phyloP scores from a whole-genome alignment of 176 grass and related monocot genomes.

The Juncus inflexus region DNA sequence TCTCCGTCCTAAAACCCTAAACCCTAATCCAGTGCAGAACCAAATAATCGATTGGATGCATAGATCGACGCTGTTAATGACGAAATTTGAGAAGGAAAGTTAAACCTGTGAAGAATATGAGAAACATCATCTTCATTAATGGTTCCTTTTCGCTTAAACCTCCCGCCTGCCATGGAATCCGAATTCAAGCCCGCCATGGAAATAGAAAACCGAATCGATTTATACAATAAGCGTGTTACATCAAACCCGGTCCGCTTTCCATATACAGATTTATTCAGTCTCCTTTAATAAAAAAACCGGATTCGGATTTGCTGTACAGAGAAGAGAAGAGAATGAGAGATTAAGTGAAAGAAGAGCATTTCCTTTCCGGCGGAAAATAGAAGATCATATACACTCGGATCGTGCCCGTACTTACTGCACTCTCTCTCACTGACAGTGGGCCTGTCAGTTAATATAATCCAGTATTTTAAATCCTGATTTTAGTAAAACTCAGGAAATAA shows the following conservation, averaged over 20 bases:
- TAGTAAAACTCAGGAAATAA: no score
- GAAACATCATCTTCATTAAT: conserved; percentile 77
- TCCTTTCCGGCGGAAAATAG: no score
- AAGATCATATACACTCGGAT: no score
- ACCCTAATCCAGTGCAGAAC: conserved; percentile 30
- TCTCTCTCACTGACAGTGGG: no score
- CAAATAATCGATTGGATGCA: not conserved
- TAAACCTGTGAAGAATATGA: conserved; percentile 69
- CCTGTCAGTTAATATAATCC: no score
- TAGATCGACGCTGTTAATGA: not conserved
- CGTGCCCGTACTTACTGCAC: no score
- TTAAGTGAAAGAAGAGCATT: not conserved
- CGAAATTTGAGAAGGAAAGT: not conserved
- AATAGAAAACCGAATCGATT: not conserved
- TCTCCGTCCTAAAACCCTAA: conserved; percentile 30
- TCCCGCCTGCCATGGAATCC: conserved; percentile 8
- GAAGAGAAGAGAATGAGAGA: not conserved
- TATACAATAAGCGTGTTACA: not conserved
- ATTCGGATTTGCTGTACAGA: not conserved
- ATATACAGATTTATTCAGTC: not conserved
- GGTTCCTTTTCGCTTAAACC: conserved; percentile 39
- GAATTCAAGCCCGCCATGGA: not conserved
- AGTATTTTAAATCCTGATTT: no score
- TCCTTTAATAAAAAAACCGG: not conserved
- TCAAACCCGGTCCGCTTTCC: conserved; percentile 4